A percentile compares a stretch with the other conserved stretches of the same genome.
Evolutionary conservation across 805 yeast species (phyloP).

Genomic region (Yarrowia phangngaensis): DNA sequence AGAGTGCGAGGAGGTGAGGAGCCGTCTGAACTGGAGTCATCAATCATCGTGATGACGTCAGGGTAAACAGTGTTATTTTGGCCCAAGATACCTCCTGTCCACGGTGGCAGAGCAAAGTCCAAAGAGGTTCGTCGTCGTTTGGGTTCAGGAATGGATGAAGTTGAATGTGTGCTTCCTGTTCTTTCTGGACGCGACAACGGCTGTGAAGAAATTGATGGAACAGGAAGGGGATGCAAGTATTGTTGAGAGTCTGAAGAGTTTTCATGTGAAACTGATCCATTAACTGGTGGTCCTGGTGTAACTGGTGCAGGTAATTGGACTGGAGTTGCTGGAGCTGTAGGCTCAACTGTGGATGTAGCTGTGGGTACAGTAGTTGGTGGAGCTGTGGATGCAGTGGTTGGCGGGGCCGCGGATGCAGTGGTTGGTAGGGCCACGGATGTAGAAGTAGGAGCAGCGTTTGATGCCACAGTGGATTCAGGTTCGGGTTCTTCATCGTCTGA

Average conservation of each 20-base stretch:
- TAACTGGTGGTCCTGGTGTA: too few species aligned
- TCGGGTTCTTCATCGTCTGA: slow-evolving; percentile 49
- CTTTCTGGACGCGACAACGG: slow-evolving; percentile 7
- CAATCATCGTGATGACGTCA: slow-evolving; percentile 15
- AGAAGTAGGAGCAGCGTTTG: not conserved
- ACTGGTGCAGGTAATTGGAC: too few species aligned
- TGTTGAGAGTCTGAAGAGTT: not conserved
- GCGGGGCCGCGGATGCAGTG: too few species aligned
- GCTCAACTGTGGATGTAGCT: too few species aligned
- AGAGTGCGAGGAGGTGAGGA: slow-evolving; percentile 4
- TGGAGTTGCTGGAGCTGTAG: too few species aligned
- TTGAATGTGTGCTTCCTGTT: slow-evolving; percentile 22
- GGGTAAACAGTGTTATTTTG: slow-evolving; percentile 2
- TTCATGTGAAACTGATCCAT: too few species aligned
- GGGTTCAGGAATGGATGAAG: slow-evolving; percentile 16
- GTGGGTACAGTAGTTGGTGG: too few species aligned
- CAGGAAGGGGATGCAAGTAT: slow-evolving; percentile 14
- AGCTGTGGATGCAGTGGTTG: too few species aligned
- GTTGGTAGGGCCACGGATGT: too few species aligned
- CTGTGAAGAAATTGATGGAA: not conserved
- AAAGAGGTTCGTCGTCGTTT: slow-evolving; percentile 10
- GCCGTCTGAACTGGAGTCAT: slow-evolving; percentile 3
- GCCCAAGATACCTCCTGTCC: slow-evolving; percentile 3
- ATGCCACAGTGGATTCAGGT: too few species aligned
- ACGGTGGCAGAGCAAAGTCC: slow-evolving; percentile 9